Conservation (phyloP, 1,284 basidiomycete genomes). For the Kalmanozyma brasiliensis region DNA sequence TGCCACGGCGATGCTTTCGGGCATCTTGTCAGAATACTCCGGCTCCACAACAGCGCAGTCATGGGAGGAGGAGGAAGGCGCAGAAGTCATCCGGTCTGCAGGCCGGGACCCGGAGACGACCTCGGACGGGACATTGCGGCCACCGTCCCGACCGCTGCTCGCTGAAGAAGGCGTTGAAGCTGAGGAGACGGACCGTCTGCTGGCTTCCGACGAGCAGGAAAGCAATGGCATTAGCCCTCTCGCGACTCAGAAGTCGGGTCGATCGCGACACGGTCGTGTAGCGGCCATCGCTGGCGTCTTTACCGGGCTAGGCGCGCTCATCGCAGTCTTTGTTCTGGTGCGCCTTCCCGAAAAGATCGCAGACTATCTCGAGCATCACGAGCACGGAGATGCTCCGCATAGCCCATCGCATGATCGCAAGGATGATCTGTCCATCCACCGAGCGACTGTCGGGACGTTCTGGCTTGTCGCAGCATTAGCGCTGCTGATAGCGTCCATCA, state of each 20-base stretch:
- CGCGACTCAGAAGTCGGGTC: neutral
- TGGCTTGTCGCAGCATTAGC: conserved; percentile 43
- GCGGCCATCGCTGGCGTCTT: conserved; percentile 49
- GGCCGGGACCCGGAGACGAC: conserved; percentile 3
- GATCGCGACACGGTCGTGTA: conserved; percentile 35
- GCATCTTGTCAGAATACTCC: conserved; percentile 31
- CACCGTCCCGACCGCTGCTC: neutral
- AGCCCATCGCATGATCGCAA: neutral
- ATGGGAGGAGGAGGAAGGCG: neutral
- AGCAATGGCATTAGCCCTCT: neutral
- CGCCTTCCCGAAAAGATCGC: conserved; percentile 50
- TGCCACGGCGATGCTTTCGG: conserved; percentile 55
- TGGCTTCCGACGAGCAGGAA: neutral
- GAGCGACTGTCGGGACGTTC: conserved; percentile 38
- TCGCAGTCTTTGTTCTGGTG: conserved; percentile 53
- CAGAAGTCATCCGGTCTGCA: neutral
- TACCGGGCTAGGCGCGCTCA: conserved; percentile 47
- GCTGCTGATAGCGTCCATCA: conserved; percentile 22
- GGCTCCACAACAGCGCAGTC: conserved; percentile 1
- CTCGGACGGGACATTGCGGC: conserved; percentile 9
- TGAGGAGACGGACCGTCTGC: conserved; percentile 1
- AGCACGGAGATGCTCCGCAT: neutral
- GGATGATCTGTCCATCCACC: conserved; percentile 24
- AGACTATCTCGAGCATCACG: conserved; percentile 20
- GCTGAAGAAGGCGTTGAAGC: neutral